Percentiles rank a stretch among this genome's conserved stretches.
These are phyloP conservation scores for Ambrosiella beaveri DNA, from an alignment of 2,329 filamentous ascomycete species.

Conservation along the genomic window DNA sequence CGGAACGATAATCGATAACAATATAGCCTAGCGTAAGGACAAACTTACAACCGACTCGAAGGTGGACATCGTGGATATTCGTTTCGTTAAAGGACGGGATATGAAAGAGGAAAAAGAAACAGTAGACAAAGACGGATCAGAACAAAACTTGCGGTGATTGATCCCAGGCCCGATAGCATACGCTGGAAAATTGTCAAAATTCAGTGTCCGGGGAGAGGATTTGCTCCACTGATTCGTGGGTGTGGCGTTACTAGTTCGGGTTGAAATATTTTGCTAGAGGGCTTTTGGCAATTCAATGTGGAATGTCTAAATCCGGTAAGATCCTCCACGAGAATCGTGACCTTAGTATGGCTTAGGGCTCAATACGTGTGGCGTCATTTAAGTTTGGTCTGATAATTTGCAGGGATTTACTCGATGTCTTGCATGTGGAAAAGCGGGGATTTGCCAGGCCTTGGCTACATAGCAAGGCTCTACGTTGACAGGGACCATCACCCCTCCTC, in stretches of 20 bases:
- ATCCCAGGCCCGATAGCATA: conserved; percentile 3
- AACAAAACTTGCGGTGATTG: conserved; percentile 12
- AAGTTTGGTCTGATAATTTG: too few species aligned
- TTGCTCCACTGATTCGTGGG: conserved; percentile 10
- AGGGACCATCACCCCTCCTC: too few species aligned
- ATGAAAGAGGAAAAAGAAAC: conserved; percentile 18
- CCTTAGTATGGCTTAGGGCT: conserved; percentile 9
- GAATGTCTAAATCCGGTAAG: background rate
- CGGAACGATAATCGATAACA: background rate
- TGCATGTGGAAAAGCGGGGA: too few species aligned
- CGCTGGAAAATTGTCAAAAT: conserved; percentile 11
- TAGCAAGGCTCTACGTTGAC: too few species aligned
- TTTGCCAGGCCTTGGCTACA: too few species aligned
- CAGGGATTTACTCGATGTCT: too few species aligned
- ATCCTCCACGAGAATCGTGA: background rate
- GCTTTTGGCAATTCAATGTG: background rate
- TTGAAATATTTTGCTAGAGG: conserved; percentile 8
- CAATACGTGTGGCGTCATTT: background rate
- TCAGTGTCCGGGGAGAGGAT: conserved; percentile 6
- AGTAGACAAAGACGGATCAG: conserved; percentile 13
- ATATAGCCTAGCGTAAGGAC: conserved; percentile 8
- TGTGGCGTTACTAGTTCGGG: conserved; percentile 8
- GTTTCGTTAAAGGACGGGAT: conserved; percentile 20
- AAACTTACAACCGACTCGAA: conserved; percentile 55
- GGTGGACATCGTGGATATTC: conserved; percentile 43